These are phyloP conservation scores for Monosporascus sp. DNA, from an alignment of 2,329 filamentous ascomycete genomes.

Conservation along the genomic window DNA sequence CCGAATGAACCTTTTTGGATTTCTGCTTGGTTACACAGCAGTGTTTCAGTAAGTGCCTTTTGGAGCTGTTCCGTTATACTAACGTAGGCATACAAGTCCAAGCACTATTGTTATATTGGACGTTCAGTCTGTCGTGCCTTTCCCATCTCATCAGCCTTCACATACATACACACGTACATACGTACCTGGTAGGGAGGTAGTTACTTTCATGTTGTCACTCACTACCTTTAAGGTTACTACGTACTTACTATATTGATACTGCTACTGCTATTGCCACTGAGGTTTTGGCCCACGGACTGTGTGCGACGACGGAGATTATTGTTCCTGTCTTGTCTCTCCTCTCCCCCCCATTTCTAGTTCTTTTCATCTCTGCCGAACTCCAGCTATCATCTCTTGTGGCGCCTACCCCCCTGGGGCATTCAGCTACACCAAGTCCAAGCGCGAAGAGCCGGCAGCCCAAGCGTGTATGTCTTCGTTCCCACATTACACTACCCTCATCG, in stretches of 20 bases:
- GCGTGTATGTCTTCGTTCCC: not conserved
- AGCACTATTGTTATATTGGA: not conserved
- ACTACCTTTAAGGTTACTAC: not conserved
- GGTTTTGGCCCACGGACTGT: not conserved
- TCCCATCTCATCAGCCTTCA: not conserved
- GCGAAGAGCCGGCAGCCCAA: not conserved
- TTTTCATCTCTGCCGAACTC: slow-evolving; percentile 8
- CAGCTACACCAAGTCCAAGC: not conserved
- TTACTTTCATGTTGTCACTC: not conserved
- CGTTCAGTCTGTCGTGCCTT: not conserved
- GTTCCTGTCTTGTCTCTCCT: slow-evolving; percentile 12
- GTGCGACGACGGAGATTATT: slow-evolving; percentile 18
- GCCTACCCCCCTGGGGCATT: not conserved
- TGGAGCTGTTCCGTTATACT: not conserved
- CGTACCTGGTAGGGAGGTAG: not conserved
- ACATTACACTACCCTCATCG: not conserved
- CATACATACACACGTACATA: not conserved
- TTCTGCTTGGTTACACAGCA: not conserved
- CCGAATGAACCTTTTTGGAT: not conserved
- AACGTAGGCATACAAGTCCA: no score
- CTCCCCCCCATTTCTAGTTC: not conserved
- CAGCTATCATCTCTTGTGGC: slow-evolving; percentile 1
- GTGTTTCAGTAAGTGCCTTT: not conserved
- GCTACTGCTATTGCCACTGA: not conserved
- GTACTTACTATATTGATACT: not conserved